Evolutionary conservation across 768 basidiomycete species (phyloP).

Genomic region (Tulasnella sp.): DNA sequence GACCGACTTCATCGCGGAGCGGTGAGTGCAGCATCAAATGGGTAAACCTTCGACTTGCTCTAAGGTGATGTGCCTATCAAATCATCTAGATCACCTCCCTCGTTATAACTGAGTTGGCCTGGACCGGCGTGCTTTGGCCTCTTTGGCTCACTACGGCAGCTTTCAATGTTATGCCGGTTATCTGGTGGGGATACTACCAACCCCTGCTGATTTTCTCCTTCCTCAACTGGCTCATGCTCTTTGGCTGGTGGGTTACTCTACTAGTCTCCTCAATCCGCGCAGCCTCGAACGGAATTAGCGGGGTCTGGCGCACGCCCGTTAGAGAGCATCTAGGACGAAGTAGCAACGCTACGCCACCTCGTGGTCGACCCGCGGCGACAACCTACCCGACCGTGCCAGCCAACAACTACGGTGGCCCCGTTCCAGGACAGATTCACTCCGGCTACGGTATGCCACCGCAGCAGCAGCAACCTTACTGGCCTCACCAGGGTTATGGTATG

Average conservation of each 20-base stretch:
- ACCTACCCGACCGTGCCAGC: neutral
- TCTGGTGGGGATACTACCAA: too few relatives aligned
- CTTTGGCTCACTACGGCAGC: slow-evolving; percentile 27
- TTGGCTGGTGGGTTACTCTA: slow-evolving; percentile 4
- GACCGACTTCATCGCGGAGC: slow-evolving; percentile 19
- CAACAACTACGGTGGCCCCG: neutral
- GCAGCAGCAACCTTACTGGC: neutral
- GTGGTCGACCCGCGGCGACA: neutral
- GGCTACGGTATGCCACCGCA: neutral
- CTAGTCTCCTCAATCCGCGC: slow-evolving; percentile 10
- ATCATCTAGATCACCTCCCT: slow-evolving; percentile 6
- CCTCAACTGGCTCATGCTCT: slow-evolving; percentile 22
- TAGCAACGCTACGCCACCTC: neutral
- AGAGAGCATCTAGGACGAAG: slow-evolving; percentile 14
- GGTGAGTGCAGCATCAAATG: neutral
- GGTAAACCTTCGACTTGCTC: neutral
- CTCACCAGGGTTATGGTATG: neutral
- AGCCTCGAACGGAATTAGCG: neutral
- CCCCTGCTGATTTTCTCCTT: slow-evolving; percentile 3
- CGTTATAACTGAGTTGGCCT: slow-evolving; percentile 14
- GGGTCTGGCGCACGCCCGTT: slow-evolving; percentile 20
- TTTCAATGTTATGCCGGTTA: too few relatives aligned
- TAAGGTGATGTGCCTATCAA: neutral
- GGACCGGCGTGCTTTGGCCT: slow-evolving; percentile 23
- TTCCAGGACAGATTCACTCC: neutral